Base-by-base conservation (phyloP, 1,139 yeast species). In the Yamadazyma blattariae region DNA sequence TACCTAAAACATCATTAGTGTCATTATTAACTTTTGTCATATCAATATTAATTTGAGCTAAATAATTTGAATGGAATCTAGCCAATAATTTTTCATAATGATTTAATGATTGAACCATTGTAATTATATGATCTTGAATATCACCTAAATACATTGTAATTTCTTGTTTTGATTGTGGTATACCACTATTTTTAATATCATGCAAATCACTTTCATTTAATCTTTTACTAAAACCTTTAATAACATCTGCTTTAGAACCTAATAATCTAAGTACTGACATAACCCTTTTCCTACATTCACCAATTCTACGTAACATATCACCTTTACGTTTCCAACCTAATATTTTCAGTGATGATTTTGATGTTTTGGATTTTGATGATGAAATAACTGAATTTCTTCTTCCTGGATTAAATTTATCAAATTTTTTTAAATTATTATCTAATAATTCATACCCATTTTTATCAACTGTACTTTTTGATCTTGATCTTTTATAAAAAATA, bases 11-110 rank as follows among this genome's bases (percentile, higher is more conserved):
- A 54, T 92, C 97, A 57, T 92, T 92, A 74, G 95, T 90, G 50
- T 90, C 97, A 52, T 92, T 92, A 60, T 90, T 92, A n/a, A 89
- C 96, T 56, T 83, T 82, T 7, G 97, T 92, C 97, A 90, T 89
- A 56, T 92, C 97, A 46, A 94, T 90, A 57, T 90, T 92, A 54
- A 92, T 85, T 55, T 92, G 98, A 1, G 98, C 98, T 52, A 92
- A 71, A 57, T 92, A 92, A 57, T 92, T 92, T 14, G 96, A 85
- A 59, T 92, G 98, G 32, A 94, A 85, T 39, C 98, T 71, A 2
- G 97, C 95, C 39, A 92, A 71, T 33, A 92, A 71, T 62, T 92
- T 92, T 52, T 92, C 98, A 57, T 88, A 92, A 57, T 92, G 98
- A 53, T 87, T 88, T 45, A 92, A 69, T 9, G 95, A 82, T 54